Evolutionary conservation across 768 basidiomycete species (phyloP).

Genomic region (Mrakia frigida): DNA sequence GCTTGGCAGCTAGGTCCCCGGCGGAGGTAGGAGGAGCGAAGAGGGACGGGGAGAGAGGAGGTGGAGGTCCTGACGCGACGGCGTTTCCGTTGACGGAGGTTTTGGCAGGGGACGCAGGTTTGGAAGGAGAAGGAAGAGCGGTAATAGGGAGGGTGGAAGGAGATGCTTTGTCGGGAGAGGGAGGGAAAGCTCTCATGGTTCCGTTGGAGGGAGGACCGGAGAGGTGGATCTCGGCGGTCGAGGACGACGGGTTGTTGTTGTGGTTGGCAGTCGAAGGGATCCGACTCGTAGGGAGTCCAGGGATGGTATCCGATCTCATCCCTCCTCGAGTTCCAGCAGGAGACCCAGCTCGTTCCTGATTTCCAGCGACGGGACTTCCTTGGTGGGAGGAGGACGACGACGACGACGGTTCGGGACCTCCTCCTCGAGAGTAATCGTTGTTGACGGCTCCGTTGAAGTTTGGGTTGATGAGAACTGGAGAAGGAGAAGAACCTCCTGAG

Average conservation of each 20-base stretch:
- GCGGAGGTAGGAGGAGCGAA: slow-evolving; percentile 12
- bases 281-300: neutral
- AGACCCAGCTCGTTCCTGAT: neutral
- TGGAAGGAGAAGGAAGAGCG: neutral
- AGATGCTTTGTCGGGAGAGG: neutral
- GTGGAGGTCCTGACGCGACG: neutral
- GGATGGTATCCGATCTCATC: neutral
- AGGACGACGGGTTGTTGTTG: neutral
- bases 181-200: neutral
- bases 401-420: neutral
- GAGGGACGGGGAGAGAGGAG: neutral
- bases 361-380: too few species aligned
- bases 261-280: neutral
- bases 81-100: neutral
- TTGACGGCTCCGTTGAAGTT: neutral
- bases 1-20: neutral
- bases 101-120: neutral
- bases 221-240: neutral
- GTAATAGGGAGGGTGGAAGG: neutral
- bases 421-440: neutral
- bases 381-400: too few species aligned
- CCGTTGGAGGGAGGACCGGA: neutral
- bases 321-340: neutral
- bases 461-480: neutral
- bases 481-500: neutral